Base-by-base conservation (phyloP, 371 early-diverging fungal species). In the Rhizopus arrhizus region DNA sequence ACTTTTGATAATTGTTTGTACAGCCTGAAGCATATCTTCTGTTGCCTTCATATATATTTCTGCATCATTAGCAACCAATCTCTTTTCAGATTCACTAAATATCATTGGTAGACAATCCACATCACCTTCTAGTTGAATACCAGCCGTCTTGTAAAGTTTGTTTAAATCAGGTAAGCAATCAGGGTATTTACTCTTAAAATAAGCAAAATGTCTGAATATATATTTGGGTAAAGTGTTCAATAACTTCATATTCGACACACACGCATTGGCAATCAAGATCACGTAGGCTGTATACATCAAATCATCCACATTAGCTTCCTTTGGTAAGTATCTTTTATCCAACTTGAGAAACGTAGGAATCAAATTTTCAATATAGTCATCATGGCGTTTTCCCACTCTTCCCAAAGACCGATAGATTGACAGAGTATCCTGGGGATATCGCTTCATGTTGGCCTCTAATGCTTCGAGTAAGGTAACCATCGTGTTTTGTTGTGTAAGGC, bases 231-330 rank as follows among this genome's bases (percentile, higher is more conserved):
- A 48, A 48, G 48, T 48, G 22, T 29, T 29, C 0, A 85, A 58
- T 13, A 93, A 75, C 22, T 66, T 70, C 1, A 80, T 67, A 51
- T 81, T 80, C 22, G 72, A 56, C 2, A 64, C 58, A 13, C 79
- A 81, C 16, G 91, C 88, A 69, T 93, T 93, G 45, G 85, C 85
- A 49, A 90, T 78, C 28, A 93, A 62, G 29, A 92, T 84, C 1
- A 90, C 75, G 60, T 85, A 73, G 1, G 82, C 89, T 12, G 87
- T 85, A 60, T 93, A 88, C 9, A 72, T 65, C 29, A 66, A 66
- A 49, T 89, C 89, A 53, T 90, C 88, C 8, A 85, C 79, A 43
- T 84, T 83, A 12, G 82, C 71, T 62, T 94, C 94, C 56, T 79
- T 81, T 15, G 88, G 83, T 32, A 91, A 62, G 56, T 78, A 94